These are phyloP conservation scores for Earliella scabrosa DNA, from an alignment of 1,284 basidiomycete genomes.

Conservation along the genomic window DNA sequence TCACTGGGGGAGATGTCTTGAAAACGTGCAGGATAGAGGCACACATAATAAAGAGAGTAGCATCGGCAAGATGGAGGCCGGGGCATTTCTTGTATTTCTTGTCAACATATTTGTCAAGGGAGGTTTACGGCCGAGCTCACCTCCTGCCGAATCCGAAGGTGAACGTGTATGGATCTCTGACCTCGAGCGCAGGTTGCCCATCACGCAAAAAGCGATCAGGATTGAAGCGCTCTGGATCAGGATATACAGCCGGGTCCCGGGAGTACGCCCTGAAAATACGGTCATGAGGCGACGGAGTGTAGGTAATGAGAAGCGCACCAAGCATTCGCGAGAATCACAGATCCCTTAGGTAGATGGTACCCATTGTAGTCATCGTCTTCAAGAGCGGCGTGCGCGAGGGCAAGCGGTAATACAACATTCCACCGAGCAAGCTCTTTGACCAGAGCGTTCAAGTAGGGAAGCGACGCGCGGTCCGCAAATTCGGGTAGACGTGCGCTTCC, in stretches of 20 bases:
- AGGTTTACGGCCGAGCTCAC: slow-evolving; percentile 6
- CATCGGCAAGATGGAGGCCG: too few relatives aligned
- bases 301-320: neutral
- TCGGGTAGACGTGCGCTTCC: slow-evolving; percentile 32
- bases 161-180: slow-evolving; percentile 4
- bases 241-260: slow-evolving; percentile 18
- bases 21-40: too few relatives aligned
- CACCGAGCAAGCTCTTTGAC: slow-evolving; percentile 39
- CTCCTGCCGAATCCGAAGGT: slow-evolving; percentile 16
- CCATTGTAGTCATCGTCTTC: slow-evolving; percentile 17
- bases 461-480: slow-evolving; percentile 29
- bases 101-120: too few relatives aligned
- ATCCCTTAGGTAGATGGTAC: slow-evolving; percentile 6
- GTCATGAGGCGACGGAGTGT: neutral
- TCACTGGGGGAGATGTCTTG: too few relatives aligned
- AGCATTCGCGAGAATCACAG: slow-evolving; percentile 4
- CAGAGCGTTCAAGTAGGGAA: slow-evolving; percentile 37
- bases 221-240: slow-evolving; percentile 23
- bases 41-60: too few relatives aligned
- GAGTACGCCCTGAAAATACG: slow-evolving; percentile 15
- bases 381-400: neutral
- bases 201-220: slow-evolving; percentile 26
- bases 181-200: neutral
- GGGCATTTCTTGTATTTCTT: too few relatives aligned
- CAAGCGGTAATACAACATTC: slow-evolving; percentile 24